These are phyloP conservation scores for Syncephalastrum sp. DNA, from an alignment of 371 early-diverging fungal species.

Conservation along the genomic window DNA sequence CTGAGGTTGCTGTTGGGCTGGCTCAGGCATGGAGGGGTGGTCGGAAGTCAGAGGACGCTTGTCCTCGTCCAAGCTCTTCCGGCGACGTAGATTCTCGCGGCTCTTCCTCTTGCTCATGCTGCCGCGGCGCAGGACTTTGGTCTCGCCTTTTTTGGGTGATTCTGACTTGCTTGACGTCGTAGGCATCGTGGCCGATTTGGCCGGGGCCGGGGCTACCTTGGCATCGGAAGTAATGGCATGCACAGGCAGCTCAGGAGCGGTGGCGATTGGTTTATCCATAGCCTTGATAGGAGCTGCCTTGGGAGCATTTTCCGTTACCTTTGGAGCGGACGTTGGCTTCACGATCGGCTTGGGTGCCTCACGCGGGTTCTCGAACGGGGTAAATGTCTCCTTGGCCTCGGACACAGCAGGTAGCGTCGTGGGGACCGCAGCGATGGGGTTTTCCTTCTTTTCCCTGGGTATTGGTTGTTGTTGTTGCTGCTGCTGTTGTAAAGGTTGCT, in stretches of 20 bases:
- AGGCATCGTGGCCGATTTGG: neutral
- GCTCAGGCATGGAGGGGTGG: too few species aligned
- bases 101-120: conserved; percentile 40
- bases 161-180: conserved; percentile 3
- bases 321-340: conserved; percentile 1
- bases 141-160: conserved; percentile 8
- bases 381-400: conserved; percentile 2
- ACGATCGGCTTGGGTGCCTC: conserved; percentile 27
- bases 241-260: neutral
- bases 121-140: conserved; percentile 22
- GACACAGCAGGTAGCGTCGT: neutral
- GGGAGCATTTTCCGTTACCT: conserved; percentile 1
- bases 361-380: conserved; percentile 32
- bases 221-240: neutral
- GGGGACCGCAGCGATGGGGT: too few species aligned
- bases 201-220: neutral
- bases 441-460: conserved; percentile 2
- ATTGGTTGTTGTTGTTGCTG: neutral
- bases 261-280: neutral
- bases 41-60: too few species aligned
- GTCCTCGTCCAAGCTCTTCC: neutral
- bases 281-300: conserved; percentile 8
- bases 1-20: conserved; percentile 6
- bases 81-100: conserved; percentile 30
- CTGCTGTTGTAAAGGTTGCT: too few species aligned